Evolutionary conservation across 108 stramenopile species (phyloP), one percentile per base, ranked within the genome.

Genomic region (Aurantiochytrium sp.): DNA sequence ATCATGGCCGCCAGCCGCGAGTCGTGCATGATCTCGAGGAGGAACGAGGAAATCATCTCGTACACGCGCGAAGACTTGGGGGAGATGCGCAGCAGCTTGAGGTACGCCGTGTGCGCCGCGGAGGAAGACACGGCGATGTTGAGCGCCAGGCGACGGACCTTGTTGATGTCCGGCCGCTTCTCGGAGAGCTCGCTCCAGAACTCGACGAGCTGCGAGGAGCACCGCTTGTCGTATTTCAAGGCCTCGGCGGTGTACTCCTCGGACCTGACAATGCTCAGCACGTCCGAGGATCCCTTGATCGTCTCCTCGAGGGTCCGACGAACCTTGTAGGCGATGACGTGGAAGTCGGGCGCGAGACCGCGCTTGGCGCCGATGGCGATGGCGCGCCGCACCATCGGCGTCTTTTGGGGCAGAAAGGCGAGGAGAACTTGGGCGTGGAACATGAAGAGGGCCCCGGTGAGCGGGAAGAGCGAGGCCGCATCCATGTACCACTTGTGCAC

Each of bases 401-500:
- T 81, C 73, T 48, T 41, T 12, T 41, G 8, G 6, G 73, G 73
- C 6, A 81, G 45, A 42, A 81, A 81, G 42, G 39, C 39, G 19
- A 81, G 73, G 27, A 81, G 45, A 15, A 48, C 2, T 22, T 48
- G 39, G 6, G 73, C 73, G 30, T 81, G 73, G 45, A 81, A 81
- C 73, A 81, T 48, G 45, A n/a, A 48, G 10, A 81, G 45, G 12
- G 73, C 39, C 6, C 73, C 73, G n/a, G 73, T 30, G 12, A 48
- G 45, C 6, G 73, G 42, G 32, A 81, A 81, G 21, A 81, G 73
- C 1, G 73, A n/a, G 21, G 39, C 73, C 6, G 73, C 39, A 22
- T 81, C 73, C 73, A 81, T 48, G 45, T 81, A 81, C 73, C 73
- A 81, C 27, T 81, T 41, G 45, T 81, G 21, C 27, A 81, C 73